phyloP scores from a whole-genome alignment of 225 moss, liverwort and hornwort species.

The Pleurozium schreberi region DNA sequence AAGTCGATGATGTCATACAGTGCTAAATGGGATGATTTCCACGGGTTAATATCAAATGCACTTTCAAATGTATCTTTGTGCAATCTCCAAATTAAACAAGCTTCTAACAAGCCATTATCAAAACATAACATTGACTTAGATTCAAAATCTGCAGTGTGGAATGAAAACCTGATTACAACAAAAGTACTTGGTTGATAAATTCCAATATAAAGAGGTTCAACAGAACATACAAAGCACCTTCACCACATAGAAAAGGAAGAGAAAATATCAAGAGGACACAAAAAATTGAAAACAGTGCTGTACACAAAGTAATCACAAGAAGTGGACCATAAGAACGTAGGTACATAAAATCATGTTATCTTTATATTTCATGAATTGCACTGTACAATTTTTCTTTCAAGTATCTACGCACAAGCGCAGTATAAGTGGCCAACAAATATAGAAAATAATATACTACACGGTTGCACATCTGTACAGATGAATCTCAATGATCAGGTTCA shows the following conservation, averaged over 20 bases:
- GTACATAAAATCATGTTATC: slow-evolving; percentile 10
- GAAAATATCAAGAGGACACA: background rate
- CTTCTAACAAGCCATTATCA: background rate
- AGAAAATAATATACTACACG: background rate
- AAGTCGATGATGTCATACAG: too few species aligned
- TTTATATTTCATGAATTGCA: background rate
- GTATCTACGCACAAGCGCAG: slow-evolving; percentile 9
- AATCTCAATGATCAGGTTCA: background rate
- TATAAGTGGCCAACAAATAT: background rate
- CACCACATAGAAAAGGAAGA: background rate
- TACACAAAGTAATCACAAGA: background rate
- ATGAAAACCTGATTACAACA: background rate
- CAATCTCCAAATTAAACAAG: background rate
- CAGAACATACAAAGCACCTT: background rate
- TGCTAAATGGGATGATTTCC: too few species aligned
- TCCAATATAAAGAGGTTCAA: background rate
- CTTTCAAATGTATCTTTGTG: accelerated
- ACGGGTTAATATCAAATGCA: background rate
- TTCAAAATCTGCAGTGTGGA: background rate
- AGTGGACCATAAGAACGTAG: background rate
- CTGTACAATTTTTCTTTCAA: slow-evolving; percentile 5
- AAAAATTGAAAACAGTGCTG: background rate
- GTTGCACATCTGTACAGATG: background rate
- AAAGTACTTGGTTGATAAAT: background rate
- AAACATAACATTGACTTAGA: background rate